These are phyloP conservation scores for Ruellia speciosa DNA, from an alignment of 305 asterid genomes.

Conservation along the genomic window DNA sequence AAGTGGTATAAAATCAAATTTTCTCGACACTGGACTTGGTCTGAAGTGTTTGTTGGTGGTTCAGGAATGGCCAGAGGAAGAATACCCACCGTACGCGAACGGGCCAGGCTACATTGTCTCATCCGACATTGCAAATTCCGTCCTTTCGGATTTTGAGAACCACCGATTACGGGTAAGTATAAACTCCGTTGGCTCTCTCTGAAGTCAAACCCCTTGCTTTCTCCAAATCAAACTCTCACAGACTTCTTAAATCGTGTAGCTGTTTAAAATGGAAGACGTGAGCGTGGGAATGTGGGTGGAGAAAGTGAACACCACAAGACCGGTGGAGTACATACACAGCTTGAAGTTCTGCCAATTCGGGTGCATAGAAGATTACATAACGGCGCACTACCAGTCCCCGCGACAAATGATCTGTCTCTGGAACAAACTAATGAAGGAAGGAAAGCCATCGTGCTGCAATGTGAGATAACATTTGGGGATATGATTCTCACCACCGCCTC, in stretches of 20 bases:
- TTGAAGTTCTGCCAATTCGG: slow-evolving; percentile 91
- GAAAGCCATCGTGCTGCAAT: slow-evolving; percentile 75
- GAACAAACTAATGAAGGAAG: slow-evolving; percentile 56
- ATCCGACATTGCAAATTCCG: slow-evolving; percentile 51
- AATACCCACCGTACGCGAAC: slow-evolving; percentile 77
- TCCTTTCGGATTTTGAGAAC: slow-evolving; percentile 56
- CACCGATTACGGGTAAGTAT: slow-evolving; percentile 48
- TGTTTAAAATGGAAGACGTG: slow-evolving; percentile 86
- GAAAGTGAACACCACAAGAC: slow-evolving; percentile 40
- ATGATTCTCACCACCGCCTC: background rate
- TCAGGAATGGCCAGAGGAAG: slow-evolving; percentile 93
- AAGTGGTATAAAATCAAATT: no score
- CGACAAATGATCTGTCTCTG: slow-evolving; percentile 88
- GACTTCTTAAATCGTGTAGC: slow-evolving; percentile 25
- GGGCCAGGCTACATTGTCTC: slow-evolving; percentile 87
- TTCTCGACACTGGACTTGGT: background rate
- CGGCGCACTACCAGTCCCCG: slow-evolving; percentile 94
- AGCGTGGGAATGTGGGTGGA: slow-evolving; percentile 93
- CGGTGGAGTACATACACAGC: slow-evolving; percentile 77
- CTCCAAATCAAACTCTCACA: no score
- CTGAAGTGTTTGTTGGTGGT: slow-evolving; percentile 13
- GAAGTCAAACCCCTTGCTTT: no score
- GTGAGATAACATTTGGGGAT: slow-evolving; percentile 54
- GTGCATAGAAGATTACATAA: slow-evolving; percentile 67
- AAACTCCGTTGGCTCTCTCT: no score